Evolutionary conservation across 345 rosid genomes (phyloP), one percentile per base, ranked within the genome.

Genomic region (Heritiera fomes): DNA sequence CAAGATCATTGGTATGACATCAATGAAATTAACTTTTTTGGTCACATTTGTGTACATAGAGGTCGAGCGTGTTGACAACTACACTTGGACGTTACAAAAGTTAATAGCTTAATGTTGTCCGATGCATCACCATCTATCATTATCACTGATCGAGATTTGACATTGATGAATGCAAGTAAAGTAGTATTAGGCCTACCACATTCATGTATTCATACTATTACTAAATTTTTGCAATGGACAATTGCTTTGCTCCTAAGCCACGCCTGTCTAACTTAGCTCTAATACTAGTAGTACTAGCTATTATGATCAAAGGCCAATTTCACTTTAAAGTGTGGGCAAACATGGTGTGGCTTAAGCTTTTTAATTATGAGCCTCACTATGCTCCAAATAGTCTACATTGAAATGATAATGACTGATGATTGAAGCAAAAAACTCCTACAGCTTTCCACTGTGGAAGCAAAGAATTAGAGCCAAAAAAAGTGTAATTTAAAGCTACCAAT

Each of bases 241-340:
- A 46, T 70, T 28, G 58, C 74, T 70, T 70, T 47, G 59, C 59
- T 47, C 41, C 58, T 28, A 70, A 70, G 58, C 20, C 43, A 70
- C 58, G n/a, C 40, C 38, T 70, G 59, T 70, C 20, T 28, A 47
- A 23, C 56, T 11, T 23, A 70, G 58, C 56, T 23, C 28, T 23
- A 23, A 23, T 23, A 23, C 28, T 23, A 23, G 28, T 23, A 23
- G 28, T 17, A 55, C 0, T 45, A 4, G 14, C 45, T 43, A 68
- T 20, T 20, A 45, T 41, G 28, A 63, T 63, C 1, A 46, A 20
- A 6, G 10, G 12, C 40, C 15, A 12, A 23, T 45, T 46, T 69
- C 10, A 46, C 73, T 69, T 69, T 69, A 4, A 46, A 69, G 40
- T 12, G n/a, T 23, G n/a, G 32, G 56, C 73, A 11, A 47, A 23